Evolutionary conservation across 441 rosid genomes (phyloP), one percentile per base, ranked within the genome.

Genomic region (Brassica balearica): DNA sequence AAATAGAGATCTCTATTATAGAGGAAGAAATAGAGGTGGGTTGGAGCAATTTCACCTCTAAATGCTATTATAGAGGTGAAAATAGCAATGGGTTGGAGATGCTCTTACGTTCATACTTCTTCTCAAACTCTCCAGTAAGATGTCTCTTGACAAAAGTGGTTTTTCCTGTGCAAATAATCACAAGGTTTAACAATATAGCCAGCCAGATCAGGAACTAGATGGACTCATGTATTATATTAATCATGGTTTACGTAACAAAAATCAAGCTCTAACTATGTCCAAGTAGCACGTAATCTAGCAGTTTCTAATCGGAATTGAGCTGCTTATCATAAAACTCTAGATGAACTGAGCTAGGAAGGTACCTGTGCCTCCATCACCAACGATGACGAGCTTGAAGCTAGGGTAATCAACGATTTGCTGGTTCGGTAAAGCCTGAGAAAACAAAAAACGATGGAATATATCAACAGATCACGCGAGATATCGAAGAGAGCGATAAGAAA

Each of bases 301-400:
- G 56, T 76, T 29, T 48, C 10, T 41, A 51, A 51, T n/a, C 19
- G 19, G 8, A 51, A n/a, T 29, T 46, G 41, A 61, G 10, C 25
- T 4, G 14, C 15, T 7, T n/a, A 20, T 66, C 15, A 41, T 25
- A 38, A 38, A 38, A 38, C 32, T 5, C 29, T 19, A 29, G 20
- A 19, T 23, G 20, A 46, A 68, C 7, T 48, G 72, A 29, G 62
- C 7, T 2, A 9, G 5, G 65, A 17, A 10, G 66, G 64, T 76
- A 90, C 94, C 94, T 38, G 94, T 90, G 55, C 94, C 94, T 59
- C 94, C 94, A 73, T 91, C 94, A n/a, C 94, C 96, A 15, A 89
- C 92, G 72, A 91, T 87, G 11, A 91, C 94, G 75, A 89, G 92
- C 88, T 91, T 91, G 86, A 89, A 88, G 87, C 85, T 89, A 36